phyloP scores from a whole-genome alignment of 257 asterid species.

The Cordia subcordata region DNA sequence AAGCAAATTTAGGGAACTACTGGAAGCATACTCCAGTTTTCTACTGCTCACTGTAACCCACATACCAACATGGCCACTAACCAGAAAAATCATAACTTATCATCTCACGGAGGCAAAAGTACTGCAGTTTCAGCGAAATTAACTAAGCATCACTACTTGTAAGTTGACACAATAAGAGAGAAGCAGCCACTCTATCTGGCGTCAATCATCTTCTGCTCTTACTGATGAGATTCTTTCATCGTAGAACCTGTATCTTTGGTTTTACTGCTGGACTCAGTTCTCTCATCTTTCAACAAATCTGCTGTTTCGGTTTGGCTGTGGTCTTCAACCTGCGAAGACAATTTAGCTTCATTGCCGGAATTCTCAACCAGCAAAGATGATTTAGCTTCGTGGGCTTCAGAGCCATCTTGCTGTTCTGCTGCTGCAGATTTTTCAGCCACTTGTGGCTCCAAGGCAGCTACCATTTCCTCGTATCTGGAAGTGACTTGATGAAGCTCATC shows the following conservation, averaged over 20 bases:
- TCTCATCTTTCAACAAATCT: constrained; percentile 21
- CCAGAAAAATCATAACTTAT: not conserved
- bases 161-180: too few species aligned
- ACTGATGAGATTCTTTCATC: not conserved
- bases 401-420: constrained; percentile 22
- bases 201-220: not conserved
- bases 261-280: constrained; percentile 18
- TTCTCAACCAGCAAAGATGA: constrained; percentile 18
- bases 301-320: constrained; percentile 17
- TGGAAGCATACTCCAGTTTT: not conserved
- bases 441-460: constrained; percentile 39
- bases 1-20: too few species aligned
- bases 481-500: constrained; percentile 75
- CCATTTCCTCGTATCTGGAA: constrained; percentile 49
- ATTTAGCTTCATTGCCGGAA: constrained; percentile 11
- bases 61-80: not conserved
- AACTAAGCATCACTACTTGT: not conserved
- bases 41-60: not conserved
- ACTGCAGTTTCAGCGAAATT: not conserved
- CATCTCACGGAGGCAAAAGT: not conserved
- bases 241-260: constrained; percentile 7
- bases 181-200: too few species aligned
- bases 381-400: constrained; percentile 22
- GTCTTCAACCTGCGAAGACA: constrained; percentile 19
- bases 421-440: constrained; percentile 19